Evolutionary conservation across 1,139 yeast genomes (phyloP), one percentile per base, ranked within the genome.

Genomic region (Suhomyces chickasaworum): DNA sequence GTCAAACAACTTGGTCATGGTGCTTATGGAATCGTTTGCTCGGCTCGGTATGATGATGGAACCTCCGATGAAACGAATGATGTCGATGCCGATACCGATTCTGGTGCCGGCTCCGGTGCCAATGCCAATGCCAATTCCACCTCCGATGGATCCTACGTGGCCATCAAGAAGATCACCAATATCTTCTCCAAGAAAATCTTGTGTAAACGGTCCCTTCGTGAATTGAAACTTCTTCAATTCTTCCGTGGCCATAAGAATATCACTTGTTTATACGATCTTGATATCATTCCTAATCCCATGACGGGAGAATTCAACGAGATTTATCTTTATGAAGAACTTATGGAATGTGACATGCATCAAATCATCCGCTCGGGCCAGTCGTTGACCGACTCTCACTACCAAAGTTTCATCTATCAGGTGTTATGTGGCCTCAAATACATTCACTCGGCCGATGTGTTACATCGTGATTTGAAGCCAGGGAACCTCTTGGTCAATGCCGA

Each of bases 321-420:
- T 12, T 93, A 93, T 56, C 73, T 93, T 7, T 93, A 93, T 61
- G 98, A 93, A 66, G 97, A 91, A 66, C 72, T 90, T 55, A 90
- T 93, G 97, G 99, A 93, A 65, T 93, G 98, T 68, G 99, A 93
- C 65, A 85, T 93, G 89, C 97, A 91, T 64, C 98, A 93, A 65
- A 93, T 93, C 60, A 93, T 93, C 50, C 77, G 96, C 56, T 89
- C 96, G 3, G 90, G 91, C 23, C 99, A 93, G 66, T 90, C 97
- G 0, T 75, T 93, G 57, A 90, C 98, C 0, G 98, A 93, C 64
- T 89, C 91, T 33, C 99, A 93, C 65, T 91, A 88, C 67, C 99
- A 93, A 67, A 84, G 89, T 41, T 93, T 93, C 61, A 80, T 90
- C 22, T 91, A 93, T 64, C 99, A 93, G 70, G 89, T 89, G 15